Evolutionary conservation across 2,329 filamentous ascomycete species (phyloP), one percentile per base, ranked within the genome.

Genomic region (Coniella vitis): DNA sequence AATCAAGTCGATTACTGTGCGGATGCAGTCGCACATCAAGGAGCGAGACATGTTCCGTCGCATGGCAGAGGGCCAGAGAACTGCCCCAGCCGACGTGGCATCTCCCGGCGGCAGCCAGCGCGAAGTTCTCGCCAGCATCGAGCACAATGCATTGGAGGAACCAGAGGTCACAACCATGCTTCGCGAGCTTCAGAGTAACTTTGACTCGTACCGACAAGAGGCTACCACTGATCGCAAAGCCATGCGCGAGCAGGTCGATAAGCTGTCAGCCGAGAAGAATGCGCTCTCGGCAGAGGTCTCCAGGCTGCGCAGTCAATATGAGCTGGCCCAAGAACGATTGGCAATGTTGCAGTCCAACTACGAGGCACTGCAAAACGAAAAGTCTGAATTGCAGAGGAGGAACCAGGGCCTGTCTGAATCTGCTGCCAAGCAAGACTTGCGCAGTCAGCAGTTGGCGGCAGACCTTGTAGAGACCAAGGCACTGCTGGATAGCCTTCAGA

Each of bases 31-130:
- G 64, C 95, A 95, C 65, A 89, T 93, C 63, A 88, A 90, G 59
- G 93, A 98, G 69, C 84, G 93, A 54, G 91, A 98, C 63, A 96
- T 96, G 81, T 97, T 96, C 83, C 84, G 91, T 19, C 89, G 90
- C 45, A 90, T 97, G 73, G 78, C 96, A 25, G 87, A 91, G 57
- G 32, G 32, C 2, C 87, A 93, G 54, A 66, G 83, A 69, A 63
- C 74, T 61, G 60, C 77, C 61, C 62, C 78, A 63, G 74, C 70
- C 12, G 84, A 90, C 52, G 72, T 85, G 37, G 76, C 78, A 14
- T 83, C 83, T 1, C 74, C 83, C 43, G 83, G 94, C 61, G 87
- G 85, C 1, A 81, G 46, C 38, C 52, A 84, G 57, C 73, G 76
- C 34, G 71, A 74, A 45, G 73, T 81, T 25, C 68, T 83, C 46